phyloP scores from a whole-genome alignment of 164 flowering plant genomes.

The Liquidambar formosana region DNA sequence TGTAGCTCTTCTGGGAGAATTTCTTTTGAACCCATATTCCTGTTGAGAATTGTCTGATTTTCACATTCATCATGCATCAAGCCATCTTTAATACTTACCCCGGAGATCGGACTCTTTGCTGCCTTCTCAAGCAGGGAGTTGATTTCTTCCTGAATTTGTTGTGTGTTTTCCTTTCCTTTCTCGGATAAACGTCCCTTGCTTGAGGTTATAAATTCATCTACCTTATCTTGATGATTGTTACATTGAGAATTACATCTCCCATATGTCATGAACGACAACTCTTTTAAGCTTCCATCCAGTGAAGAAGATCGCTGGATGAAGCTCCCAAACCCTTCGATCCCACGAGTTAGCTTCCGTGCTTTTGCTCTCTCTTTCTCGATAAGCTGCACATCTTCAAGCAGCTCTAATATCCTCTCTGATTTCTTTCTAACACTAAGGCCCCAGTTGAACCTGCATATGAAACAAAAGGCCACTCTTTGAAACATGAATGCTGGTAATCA shows the following conservation, averaged over 20 bases:
- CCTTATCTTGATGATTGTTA: background rate
- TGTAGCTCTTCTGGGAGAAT: too few relatives aligned
- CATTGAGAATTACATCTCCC: conserved; percentile 20
- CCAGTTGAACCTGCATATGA: conserved; percentile 32
- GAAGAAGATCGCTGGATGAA: conserved; percentile 15
- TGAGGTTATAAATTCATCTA: conserved; percentile 23
- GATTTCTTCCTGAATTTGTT: too few relatives aligned
- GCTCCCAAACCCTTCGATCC: conserved; percentile 36
- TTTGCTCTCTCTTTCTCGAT: conserved; percentile 27
- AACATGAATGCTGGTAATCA: too few relatives aligned
- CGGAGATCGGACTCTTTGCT: background rate
- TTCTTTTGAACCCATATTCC: too few relatives aligned
- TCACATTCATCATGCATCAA: too few relatives aligned
- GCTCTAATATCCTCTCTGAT: conserved; percentile 16
- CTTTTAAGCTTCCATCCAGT: background rate
- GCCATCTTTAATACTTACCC: too few relatives aligned
- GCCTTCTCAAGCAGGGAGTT: background rate
- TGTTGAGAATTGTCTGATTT: too few relatives aligned
- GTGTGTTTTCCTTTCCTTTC: too few relatives aligned
- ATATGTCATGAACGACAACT: background rate
- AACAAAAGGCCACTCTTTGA: conserved; percentile 1
- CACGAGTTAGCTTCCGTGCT: conserved; percentile 24
- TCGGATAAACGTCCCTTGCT: conserved; percentile 11
- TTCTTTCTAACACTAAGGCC: conserved; percentile 23
- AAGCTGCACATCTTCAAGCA: conserved; percentile 17